A percentile compares a stretch with the other conserved stretches of the same genome.
phyloP scores from a whole-genome alignment of 345 rosid genomes.

The Populus tremula region DNA sequence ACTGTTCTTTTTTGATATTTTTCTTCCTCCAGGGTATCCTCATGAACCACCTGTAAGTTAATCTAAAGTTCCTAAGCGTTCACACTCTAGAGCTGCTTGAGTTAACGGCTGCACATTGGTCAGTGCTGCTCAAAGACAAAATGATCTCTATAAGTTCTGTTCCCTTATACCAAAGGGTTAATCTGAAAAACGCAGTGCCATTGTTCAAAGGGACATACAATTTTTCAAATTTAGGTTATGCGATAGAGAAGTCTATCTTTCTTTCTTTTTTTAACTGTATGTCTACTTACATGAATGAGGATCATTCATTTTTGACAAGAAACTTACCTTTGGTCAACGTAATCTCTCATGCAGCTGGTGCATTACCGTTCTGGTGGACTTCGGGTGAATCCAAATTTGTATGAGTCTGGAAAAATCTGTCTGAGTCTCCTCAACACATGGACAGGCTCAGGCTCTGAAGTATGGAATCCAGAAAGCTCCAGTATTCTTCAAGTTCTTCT shows the following conservation, averaged over 20 bases:
- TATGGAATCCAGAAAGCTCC: constrained; percentile 80
- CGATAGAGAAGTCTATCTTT: neutral
- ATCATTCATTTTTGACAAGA: neutral
- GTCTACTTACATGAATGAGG: neutral
- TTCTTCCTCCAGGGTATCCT: constrained; percentile 84
- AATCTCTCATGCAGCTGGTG: constrained; percentile 51
- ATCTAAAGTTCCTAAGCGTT: neutral
- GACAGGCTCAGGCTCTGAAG: constrained; percentile 83
- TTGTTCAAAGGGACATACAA: neutral
- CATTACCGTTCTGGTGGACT: constrained; percentile 86
- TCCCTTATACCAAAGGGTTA: neutral
- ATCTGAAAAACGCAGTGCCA: neutral
- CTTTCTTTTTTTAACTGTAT: neutral
- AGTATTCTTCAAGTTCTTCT: constrained; percentile 87
- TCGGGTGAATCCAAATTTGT: constrained; percentile 85
- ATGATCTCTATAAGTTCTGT: neutral
- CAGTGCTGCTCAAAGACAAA: neutral
- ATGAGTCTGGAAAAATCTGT: constrained; percentile 88
- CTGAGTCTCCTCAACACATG: constrained; percentile 91
- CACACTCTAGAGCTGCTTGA: constrained; percentile 3
- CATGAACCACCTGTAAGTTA: constrained; percentile 81
- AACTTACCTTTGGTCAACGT: neutral
- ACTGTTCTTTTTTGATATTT: constrained; percentile 85
- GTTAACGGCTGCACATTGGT: neutral
- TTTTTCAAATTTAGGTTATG: neutral